These are phyloP conservation scores for Exutisphaerella laricina DNA, from an alignment of 2,329 filamentous ascomycete species.

Conservation along the genomic window DNA sequence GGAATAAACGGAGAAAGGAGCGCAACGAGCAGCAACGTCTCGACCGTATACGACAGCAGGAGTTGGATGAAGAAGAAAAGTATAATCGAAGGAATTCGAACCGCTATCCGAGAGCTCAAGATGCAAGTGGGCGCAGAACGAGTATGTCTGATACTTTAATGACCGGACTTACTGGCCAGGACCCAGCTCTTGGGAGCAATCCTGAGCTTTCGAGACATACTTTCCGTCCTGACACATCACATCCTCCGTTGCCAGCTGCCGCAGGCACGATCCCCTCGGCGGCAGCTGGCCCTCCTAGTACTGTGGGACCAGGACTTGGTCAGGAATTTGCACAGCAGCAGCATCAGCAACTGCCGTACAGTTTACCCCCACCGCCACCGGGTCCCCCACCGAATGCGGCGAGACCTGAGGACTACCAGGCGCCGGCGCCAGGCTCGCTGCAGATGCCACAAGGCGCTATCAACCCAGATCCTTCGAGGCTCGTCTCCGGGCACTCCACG, in stretches of 20 bases:
- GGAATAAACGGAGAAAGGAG: conserved; percentile 49
- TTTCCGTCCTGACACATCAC: conserved; percentile 26
- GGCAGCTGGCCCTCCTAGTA: conserved; percentile 8
- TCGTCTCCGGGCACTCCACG: conserved; percentile 32
- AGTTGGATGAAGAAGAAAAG: conserved; percentile 36
- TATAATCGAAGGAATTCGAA: conserved; percentile 31
- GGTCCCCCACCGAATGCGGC: conserved; percentile 30
- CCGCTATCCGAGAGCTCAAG: conserved; percentile 27
- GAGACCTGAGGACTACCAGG: conserved; percentile 19
- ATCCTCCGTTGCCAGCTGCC: conserved; percentile 32
- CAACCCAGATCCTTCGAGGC: conserved; percentile 33
- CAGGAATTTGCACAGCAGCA: conserved; percentile 14
- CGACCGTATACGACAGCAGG: conserved; percentile 46
- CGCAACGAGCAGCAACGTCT: conserved; percentile 57
- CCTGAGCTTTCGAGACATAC: conserved; percentile 40
- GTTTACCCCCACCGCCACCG: conserved; percentile 30
- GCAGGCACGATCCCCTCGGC: conserved; percentile 25
- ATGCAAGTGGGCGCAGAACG: conserved; percentile 23
- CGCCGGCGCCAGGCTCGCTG: conserved; percentile 25
- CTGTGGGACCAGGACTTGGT: conserved; percentile 6
- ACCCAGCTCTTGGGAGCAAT: conserved; percentile 41
- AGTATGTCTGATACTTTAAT: conserved; percentile 30
- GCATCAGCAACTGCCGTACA: conserved; percentile 15
- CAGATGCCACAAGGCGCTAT: conserved; percentile 39
- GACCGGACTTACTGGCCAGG: conserved; percentile 26